phyloP scores from a whole-genome alignment of 2,329 filamentous ascomycete genomes.

The Cordyceps fumosorosea region DNA sequence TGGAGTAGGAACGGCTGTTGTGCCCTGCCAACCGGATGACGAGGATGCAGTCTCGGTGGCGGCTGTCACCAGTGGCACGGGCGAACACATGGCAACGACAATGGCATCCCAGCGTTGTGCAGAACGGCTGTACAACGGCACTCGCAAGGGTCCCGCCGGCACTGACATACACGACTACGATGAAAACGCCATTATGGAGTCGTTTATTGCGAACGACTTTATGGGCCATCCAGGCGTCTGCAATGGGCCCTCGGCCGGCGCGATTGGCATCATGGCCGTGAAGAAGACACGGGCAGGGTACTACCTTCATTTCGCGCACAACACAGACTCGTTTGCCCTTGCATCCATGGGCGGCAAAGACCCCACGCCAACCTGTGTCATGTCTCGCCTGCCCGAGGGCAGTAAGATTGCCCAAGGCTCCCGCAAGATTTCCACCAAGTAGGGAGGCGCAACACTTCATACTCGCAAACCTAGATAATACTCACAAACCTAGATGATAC shows the following conservation, averaged over 20 bases:
- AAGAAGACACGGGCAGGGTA: conserved; percentile 74
- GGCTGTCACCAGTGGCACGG: conserved; percentile 86
- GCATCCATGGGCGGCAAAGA: conserved; percentile 84
- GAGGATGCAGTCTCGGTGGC: conserved; percentile 65
- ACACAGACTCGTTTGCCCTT: conserved; percentile 82
- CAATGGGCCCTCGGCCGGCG: conserved; percentile 72
- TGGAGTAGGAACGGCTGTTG: conserved; percentile 81
- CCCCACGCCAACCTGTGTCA: conserved; percentile 67
- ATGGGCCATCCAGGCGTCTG: conserved; percentile 84
- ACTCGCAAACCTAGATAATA: neutral
- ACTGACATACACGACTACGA: conserved; percentile 61
- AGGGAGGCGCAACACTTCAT: conserved; percentile 5
- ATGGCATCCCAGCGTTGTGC: conserved; percentile 85
- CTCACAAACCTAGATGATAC: neutral
- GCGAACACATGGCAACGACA: conserved; percentile 96
- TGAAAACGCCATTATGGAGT: conserved; percentile 66
- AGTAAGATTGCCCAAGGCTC: conserved; percentile 50
- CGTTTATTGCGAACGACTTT: conserved; percentile 83
- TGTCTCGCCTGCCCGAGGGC: conserved; percentile 65
- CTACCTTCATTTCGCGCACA: conserved; percentile 90
- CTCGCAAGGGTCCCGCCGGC: conserved; percentile 53
- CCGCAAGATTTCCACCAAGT: conserved; percentile 38
- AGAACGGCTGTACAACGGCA: conserved; percentile 71
- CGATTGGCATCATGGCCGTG: conserved; percentile 84
- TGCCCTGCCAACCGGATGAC: conserved; percentile 70